phyloP scores from a whole-genome alignment of 345 rosid species.

The Lumnitzera racemosa region DNA sequence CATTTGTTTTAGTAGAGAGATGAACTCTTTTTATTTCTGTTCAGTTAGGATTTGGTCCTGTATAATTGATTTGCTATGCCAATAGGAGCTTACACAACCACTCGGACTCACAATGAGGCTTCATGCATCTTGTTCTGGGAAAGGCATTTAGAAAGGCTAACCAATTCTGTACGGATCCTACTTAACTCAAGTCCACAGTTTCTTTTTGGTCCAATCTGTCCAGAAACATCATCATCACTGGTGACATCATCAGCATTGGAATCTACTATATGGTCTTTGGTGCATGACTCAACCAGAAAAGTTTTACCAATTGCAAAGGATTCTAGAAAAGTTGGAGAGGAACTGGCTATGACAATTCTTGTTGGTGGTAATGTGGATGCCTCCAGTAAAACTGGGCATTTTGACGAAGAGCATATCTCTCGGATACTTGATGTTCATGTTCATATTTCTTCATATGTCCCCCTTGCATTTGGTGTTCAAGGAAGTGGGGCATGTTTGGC shows the following conservation, averaged over 20 bases:
- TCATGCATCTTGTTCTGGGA: constrained; percentile 61
- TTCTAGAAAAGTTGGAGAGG: constrained; percentile 39
- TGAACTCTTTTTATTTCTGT: no score
- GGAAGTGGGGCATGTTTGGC: constrained; percentile 64
- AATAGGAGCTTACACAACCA: constrained; percentile 79
- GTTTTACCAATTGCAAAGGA: constrained; percentile 32
- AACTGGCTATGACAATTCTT: constrained; percentile 69
- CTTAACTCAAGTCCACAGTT: constrained; percentile 37
- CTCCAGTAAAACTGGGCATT: constrained; percentile 16
- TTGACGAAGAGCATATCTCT: constrained; percentile 14
- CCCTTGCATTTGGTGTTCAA: constrained; percentile 39
- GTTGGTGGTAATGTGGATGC: constrained; percentile 48
- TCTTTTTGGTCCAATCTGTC: constrained; percentile 20
- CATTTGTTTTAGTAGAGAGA: no score
- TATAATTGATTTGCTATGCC: no score
- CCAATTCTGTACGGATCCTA: constrained; percentile 49
- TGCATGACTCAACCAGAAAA: constrained; percentile 35
- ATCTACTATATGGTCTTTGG: constrained; percentile 29
- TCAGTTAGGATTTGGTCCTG: no score
- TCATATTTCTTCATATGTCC: constrained; percentile 53
- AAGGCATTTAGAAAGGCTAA: constrained; percentile 50
- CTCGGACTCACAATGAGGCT: constrained; percentile 56
- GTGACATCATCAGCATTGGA: constrained; percentile 25
- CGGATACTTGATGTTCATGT: constrained; percentile 44
- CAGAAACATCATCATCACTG: constrained; percentile 2